Base-by-base conservation (phyloP, 2,329 filamentous ascomycete genomes). In the Rutstroemia sp. region DNA sequence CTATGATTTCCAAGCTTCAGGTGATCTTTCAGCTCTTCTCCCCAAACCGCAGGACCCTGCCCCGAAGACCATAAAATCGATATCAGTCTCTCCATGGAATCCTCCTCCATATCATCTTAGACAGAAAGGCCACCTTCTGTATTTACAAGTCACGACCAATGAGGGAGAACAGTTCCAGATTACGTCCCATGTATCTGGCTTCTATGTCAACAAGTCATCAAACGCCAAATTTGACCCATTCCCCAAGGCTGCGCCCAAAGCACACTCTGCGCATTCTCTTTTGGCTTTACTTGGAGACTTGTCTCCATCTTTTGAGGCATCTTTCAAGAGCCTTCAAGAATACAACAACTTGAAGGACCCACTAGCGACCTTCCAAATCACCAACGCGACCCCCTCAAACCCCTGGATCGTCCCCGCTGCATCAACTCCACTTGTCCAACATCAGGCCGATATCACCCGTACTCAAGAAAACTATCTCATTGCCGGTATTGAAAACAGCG, bases 161-260 rank as follows among this genome's bases (percentile, higher is more conserved):
- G 94, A 99, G 73, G 92, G 92, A 61, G 94, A 99, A 74, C 90
- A 95, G 71, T 86, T 88, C 72, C 91, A 96, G 72, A 87, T 99
- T 68, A 99, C 95, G 9, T 84, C 89, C 14, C 90, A 96, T 67
- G 88, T 96, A 51, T 92, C 91, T 14, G 94, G 94, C 19, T 99
- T 99, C 78, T 99, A 87, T 71, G 88, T 97, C 68, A 99, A 96
- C 80, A 96, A 92, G 73, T 96, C 89, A 30, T 94, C 90, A 54
- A 96, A 94, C 73, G 83, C 82, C 74, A 96, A 94, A 73, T 99
- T 99, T 67, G 94, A 97, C 71, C 94, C 94, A 9, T 86, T 84
- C 64, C 92, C 92, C 6, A 83, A 88, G 61, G 78, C 84, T 38
- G 79, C 86, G 16, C 88, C 91, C 25, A 96, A 96, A 75, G 84